Evolutionary conservation across 179 eudicot genomes (phyloP).

Genomic region (Vitellaria paradoxa): DNA sequence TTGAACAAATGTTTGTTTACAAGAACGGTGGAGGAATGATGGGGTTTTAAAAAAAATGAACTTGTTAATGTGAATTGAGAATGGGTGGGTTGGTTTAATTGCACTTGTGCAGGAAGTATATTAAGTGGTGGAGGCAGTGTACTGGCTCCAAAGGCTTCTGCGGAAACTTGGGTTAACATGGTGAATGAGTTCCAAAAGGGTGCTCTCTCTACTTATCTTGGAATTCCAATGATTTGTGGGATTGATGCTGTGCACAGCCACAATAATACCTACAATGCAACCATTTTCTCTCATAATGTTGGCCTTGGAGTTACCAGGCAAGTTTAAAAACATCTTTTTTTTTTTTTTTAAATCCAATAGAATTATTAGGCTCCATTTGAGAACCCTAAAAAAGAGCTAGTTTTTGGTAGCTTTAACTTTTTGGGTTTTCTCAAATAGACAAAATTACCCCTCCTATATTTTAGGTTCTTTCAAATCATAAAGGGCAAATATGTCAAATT

Average conservation of each 20-base stretch:
- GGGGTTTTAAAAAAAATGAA: not conserved
- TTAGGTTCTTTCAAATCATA: too few species aligned
- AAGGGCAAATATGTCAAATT: too few species aligned
- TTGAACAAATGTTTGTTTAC: not conserved
- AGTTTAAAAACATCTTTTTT: not conserved
- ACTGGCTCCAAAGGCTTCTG: constrained; percentile 52
- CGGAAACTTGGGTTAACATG: constrained; percentile 69
- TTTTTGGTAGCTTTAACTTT: too few species aligned
- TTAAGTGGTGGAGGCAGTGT: constrained; percentile 84
- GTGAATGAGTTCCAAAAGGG: constrained; percentile 69
- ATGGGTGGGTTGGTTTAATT: not conserved
- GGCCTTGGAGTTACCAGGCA: constrained; percentile 81
- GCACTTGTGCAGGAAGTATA: constrained; percentile 51
- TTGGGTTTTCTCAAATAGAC: too few species aligned
- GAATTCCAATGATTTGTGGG: constrained; percentile 1
- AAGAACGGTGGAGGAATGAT: too few species aligned
- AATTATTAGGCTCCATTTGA: not conserved
- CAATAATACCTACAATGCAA: constrained; percentile 65
- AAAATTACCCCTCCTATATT: too few species aligned
- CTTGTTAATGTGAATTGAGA: not conserved
- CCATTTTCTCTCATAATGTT: constrained; percentile 73
- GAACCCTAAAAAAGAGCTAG: too few species aligned
- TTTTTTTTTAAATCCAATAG: not conserved
- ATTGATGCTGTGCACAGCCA: constrained; percentile 35
- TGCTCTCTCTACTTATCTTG: constrained; percentile 67